Evolutionary conservation across 345 rosid genomes (phyloP).

Genomic region (Euphorbia tirucalli): DNA sequence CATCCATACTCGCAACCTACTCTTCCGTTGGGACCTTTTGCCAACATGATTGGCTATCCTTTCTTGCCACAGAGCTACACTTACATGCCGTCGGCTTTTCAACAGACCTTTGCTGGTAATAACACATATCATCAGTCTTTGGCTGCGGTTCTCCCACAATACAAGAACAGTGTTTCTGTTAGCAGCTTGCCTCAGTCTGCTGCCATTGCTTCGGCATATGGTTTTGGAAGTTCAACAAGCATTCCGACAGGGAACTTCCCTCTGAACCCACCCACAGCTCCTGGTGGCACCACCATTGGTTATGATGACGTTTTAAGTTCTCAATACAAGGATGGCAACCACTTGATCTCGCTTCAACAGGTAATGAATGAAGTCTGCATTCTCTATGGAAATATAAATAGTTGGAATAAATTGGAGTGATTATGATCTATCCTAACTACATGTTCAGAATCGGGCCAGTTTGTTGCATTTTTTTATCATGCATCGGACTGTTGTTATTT

Average conservation of each 20-base stretch:
- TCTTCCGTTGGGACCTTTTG: slow-evolving; percentile 73
- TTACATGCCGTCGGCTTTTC: slow-evolving; percentile 87
- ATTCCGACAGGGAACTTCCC: slow-evolving; percentile 73
- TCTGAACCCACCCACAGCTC: slow-evolving; percentile 58
- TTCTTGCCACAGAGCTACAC: slow-evolving; percentile 89
- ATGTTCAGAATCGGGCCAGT: no score
- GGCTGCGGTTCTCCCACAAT: slow-evolving; percentile 85
- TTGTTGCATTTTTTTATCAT: not conserved
- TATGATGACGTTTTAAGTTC: slow-evolving; percentile 76
- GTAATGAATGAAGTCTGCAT: slow-evolving; percentile 26
- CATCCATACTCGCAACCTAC: slow-evolving; percentile 90
- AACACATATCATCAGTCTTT: slow-evolving; percentile 81
- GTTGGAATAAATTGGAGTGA: no score
- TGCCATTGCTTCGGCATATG: slow-evolving; percentile 77
- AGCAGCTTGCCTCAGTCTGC: slow-evolving; percentile 88
- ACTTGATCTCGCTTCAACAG: slow-evolving; percentile 78
- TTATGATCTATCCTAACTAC: no score
- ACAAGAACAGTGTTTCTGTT: slow-evolving; percentile 72
- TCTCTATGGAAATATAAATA: not conserved
- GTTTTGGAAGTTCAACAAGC: slow-evolving; percentile 72
- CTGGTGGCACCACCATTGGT: slow-evolving; percentile 58
- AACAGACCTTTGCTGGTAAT: slow-evolving; percentile 79
- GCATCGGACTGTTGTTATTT: no score
- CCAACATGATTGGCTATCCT: slow-evolving; percentile 90
- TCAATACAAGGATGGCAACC: slow-evolving; percentile 79